Evolutionary conservation across 169 alveolate species (phyloP).

Genomic region (Plasmodium adleri): DNA sequence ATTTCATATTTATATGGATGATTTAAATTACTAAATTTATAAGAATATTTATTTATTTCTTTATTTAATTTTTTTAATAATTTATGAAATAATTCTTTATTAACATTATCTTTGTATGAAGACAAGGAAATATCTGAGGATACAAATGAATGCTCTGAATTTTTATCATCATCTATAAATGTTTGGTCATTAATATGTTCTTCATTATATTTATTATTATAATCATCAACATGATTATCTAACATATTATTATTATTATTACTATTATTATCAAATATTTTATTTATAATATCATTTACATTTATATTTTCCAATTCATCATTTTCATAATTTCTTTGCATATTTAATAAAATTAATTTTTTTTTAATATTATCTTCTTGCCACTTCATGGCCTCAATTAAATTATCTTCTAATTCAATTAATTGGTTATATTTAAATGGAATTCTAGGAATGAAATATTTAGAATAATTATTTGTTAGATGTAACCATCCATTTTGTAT

Average conservation of each 20-base stretch:
- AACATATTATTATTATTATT: too few relatives aligned
- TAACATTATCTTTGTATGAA: background rate
- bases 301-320: background rate
- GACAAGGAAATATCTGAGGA: background rate
- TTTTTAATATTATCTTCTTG: conserved; percentile 31
- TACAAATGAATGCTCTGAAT: background rate
- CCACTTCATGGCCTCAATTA: conserved; percentile 22
- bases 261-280: conserved; percentile 22
- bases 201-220: background rate
- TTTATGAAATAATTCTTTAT: conserved; percentile 41
- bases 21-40: background rate
- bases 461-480: conserved; percentile 53
- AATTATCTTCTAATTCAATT: conserved; percentile 5
- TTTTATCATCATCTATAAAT: background rate
- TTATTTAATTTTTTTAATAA: conserved; percentile 57
- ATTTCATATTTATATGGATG: conserved; percentile 71
- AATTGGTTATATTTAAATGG: conserved; percentile 29
- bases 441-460: conserved; percentile 65
- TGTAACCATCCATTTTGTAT: conserved; percentile 42
- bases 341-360: conserved; percentile 14
- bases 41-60: conserved; percentile 28
- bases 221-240: too few relatives aligned
- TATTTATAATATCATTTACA: conserved; percentile 17
- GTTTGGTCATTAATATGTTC: background rate
- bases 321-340: background rate